phyloP scores from a whole-genome alignment of 371 early-diverging fungal species.

The Circinella umbellata region DNA sequence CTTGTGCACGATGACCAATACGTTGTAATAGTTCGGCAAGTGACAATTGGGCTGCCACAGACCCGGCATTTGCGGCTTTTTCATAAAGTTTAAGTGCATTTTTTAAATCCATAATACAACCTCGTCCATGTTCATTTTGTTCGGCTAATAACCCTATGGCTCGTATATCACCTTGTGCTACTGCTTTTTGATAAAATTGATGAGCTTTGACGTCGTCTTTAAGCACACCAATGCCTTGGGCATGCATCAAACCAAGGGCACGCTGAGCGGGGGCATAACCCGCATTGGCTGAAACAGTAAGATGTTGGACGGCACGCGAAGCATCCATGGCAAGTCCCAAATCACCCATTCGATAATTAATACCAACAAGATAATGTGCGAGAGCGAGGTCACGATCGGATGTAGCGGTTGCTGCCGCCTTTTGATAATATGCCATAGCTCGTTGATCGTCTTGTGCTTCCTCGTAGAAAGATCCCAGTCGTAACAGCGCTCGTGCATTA shows the following conservation, averaged over 20 bases:
- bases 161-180: constrained; percentile 24
- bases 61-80: constrained; percentile 9
- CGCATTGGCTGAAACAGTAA: constrained; percentile 25
- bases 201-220: constrained; percentile 19
- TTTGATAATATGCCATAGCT: constrained; percentile 16
- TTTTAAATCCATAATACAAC: constrained; percentile 16
- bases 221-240: constrained; percentile 14
- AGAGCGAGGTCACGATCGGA: constrained; percentile 16
- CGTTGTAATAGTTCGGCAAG: constrained; percentile 21
- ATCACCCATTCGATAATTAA: constrained; percentile 25
- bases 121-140: constrained; percentile 28
- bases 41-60: constrained; percentile 16
- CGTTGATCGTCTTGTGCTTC: constrained; percentile 9
- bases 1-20: constrained; percentile 8
- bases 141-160: constrained; percentile 28
- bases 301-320: constrained; percentile 30
- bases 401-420: constrained; percentile 8
- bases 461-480: constrained; percentile 16
- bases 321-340: constrained; percentile 18
- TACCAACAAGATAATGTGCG: constrained; percentile 34
- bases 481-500: constrained; percentile 13
- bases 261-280: constrained; percentile 37
- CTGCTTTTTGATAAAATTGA: constrained; percentile 24
- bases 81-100: constrained; percentile 20
- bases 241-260: constrained; percentile 21